Evolutionary conservation across 78 protist species (phyloP).

Genomic region (slime mould (Dictyostelium discoideum)): DNA sequence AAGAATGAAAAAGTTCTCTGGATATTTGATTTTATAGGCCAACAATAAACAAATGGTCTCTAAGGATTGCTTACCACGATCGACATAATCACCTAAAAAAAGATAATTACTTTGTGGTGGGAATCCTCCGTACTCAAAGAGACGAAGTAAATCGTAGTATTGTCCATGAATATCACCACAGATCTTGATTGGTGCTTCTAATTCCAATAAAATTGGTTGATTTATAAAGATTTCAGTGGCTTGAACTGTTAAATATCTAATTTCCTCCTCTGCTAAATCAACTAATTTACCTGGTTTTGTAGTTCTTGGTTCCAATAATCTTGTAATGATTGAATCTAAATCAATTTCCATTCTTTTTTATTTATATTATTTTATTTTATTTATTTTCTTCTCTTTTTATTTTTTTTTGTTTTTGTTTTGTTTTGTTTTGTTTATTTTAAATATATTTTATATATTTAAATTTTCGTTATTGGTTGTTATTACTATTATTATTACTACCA

Average conservation of each 20-base stretch:
- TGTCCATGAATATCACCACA: slow-evolving; percentile 99
- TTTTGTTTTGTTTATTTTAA: background rate
- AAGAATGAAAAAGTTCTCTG: slow-evolving; percentile 99
- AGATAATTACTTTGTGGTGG: slow-evolving; percentile 99
- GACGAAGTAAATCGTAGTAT: slow-evolving; percentile 98
- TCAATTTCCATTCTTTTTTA: slow-evolving; percentile 79
- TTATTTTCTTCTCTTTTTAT: background rate
- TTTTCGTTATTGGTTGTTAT: background rate
- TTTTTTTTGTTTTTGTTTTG: background rate
- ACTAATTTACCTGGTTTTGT: slow-evolving; percentile 95
- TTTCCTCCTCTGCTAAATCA: slow-evolving; percentile 90
- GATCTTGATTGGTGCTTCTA: slow-evolving; percentile 98
- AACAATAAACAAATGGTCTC: slow-evolving; percentile 99
- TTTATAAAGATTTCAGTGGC: slow-evolving; percentile 94
- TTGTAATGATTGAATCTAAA: slow-evolving; percentile 90
- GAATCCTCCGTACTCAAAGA: slow-evolving; percentile 99
- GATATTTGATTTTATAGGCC: slow-evolving; percentile 99
- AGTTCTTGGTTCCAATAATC: slow-evolving; percentile 95
- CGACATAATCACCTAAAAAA: slow-evolving; percentile 99
- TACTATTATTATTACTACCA: background rate
- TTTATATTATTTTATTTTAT: background rate
- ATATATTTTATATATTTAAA: background rate
- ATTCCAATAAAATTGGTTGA: slow-evolving; percentile 98
- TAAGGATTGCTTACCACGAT: slow-evolving; percentile 98
- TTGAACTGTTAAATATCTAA: slow-evolving; percentile 85